phyloP scores from a whole-genome alignment of 306 rosid genomes.

The Malus fusca region DNA sequence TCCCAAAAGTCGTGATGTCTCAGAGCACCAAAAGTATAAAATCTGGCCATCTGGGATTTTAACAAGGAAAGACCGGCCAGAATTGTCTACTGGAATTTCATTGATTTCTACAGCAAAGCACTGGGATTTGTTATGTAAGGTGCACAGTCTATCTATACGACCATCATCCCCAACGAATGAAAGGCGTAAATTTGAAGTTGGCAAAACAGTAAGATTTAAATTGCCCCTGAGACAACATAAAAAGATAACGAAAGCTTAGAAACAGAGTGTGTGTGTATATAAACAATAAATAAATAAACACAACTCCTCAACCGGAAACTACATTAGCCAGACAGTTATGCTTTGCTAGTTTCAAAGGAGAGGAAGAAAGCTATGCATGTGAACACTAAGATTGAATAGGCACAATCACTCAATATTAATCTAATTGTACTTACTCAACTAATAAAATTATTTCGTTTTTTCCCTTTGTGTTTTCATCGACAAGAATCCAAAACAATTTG shows the following conservation, averaged over 20 bases:
- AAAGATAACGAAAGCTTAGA: conserved; percentile 13
- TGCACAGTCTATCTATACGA: conserved; percentile 48
- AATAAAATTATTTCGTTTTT: neutral
- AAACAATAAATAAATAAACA: conserved; percentile 1
- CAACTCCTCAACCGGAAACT: neutral
- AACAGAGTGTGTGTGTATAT: neutral
- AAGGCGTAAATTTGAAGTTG: conserved; percentile 82
- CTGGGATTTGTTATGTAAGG: conserved; percentile 39
- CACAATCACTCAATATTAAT: neutral
- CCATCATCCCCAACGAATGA: conserved; percentile 86
- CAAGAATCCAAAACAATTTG: neutral
- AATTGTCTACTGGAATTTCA: conserved; percentile 58
- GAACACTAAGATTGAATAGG: neutral
- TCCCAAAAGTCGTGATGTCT: conserved; percentile 87
- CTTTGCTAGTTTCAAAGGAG: neutral
- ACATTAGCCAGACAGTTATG: neutral
- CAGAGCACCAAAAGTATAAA: conserved; percentile 84
- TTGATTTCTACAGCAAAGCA: conserved; percentile 47
- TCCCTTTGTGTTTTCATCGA: neutral
- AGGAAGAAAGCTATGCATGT: neutral
- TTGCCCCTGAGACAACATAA: conserved; percentile 61
- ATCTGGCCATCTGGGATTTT: conserved; percentile 36
- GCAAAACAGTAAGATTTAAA: conserved; percentile 65
- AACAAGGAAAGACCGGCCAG: conserved; percentile 74
- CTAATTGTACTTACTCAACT: neutral